A percentile compares a stretch with the other conserved stretches of the same genome.
These are phyloP conservation scores for Calycina herbarum DNA, from an alignment of 2,329 filamentous ascomycete species.

Conservation along the genomic window DNA sequence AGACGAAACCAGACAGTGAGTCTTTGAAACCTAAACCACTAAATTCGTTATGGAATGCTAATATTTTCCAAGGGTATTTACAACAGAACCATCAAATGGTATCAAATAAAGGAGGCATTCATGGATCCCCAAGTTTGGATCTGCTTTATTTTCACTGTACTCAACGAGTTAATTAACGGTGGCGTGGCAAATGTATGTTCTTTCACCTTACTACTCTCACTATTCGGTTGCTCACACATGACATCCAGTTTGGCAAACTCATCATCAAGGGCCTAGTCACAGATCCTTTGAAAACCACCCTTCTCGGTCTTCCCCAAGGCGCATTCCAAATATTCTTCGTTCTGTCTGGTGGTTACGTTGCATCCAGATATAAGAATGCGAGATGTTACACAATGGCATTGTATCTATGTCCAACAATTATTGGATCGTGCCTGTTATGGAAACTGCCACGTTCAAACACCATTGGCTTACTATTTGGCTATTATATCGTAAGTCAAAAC, in stretches of 20 bases:
- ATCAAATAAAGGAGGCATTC: slow-evolving; percentile 50
- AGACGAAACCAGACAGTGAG: slow-evolving; percentile 34
- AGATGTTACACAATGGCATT: slow-evolving; percentile 43
- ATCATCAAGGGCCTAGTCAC: slow-evolving; percentile 52
- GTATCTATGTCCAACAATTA: slow-evolving; percentile 36
- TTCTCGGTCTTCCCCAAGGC: slow-evolving; percentile 55
- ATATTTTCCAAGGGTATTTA: slow-evolving; percentile 41
- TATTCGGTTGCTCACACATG: neutral
- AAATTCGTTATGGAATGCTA: neutral
- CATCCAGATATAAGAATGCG: slow-evolving; percentile 50
- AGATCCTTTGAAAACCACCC: slow-evolving; percentile 48
- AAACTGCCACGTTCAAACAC: slow-evolving; percentile 32
- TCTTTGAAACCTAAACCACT: neutral
- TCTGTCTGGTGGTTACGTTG: slow-evolving; percentile 52
- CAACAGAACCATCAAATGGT: slow-evolving; percentile 48
- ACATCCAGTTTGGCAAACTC: slow-evolving; percentile 50
- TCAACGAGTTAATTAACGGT: slow-evolving; percentile 55
- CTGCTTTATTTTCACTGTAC: slow-evolving; percentile 46
- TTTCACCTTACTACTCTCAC: neutral
- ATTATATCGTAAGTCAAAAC: slow-evolving; percentile 29
- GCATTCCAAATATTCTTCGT: slow-evolving; percentile 55
- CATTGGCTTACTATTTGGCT: slow-evolving; percentile 36
- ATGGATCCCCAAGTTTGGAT: slow-evolving; percentile 47
- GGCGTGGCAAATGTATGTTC: slow-evolving; percentile 46
- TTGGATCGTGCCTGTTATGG: slow-evolving; percentile 35